Evolutionary conservation across 306 rosid species (phyloP).

Genomic region (Vigna mungo): DNA sequence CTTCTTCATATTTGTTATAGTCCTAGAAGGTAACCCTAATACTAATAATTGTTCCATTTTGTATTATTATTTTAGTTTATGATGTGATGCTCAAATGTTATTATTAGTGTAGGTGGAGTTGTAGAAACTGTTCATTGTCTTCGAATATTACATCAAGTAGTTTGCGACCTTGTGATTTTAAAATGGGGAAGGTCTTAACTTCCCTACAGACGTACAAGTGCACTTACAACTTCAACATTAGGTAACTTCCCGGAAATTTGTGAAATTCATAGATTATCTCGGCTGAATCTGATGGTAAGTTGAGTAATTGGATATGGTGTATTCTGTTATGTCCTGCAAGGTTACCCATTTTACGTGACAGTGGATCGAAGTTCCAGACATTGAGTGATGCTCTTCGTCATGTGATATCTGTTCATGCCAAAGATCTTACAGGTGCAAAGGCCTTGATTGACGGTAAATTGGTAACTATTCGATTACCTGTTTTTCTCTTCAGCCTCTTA

Average conservation of each 20-base stretch:
- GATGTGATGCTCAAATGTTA: constrained; percentile 35
- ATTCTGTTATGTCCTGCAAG: constrained; percentile 56
- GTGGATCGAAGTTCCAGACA: constrained; percentile 62
- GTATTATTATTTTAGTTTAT: neutral
- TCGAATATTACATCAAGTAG: constrained; percentile 80
- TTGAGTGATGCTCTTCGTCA: constrained; percentile 66
- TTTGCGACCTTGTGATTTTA: constrained; percentile 92
- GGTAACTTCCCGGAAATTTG: constrained; percentile 57
- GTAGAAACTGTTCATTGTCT: constrained; percentile 74
- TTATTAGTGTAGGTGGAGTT: constrained; percentile 75
- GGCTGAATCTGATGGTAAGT: constrained; percentile 15
- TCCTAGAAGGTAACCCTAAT: constrained; percentile 73
- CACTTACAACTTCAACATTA: constrained; percentile 72
- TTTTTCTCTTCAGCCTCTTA: neutral
- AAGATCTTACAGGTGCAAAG: constrained; percentile 66
- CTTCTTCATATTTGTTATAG: constrained; percentile 85
- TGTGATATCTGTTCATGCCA: constrained; percentile 76
- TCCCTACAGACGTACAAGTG: constrained; percentile 83
- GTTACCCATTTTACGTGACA: constrained; percentile 67
- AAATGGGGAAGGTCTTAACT: constrained; percentile 80
- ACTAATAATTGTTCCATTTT: neutral
- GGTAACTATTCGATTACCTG: constrained; percentile 53
- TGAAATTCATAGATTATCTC: constrained; percentile 1
- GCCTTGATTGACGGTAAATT: constrained; percentile 82
- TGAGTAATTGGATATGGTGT: constrained; percentile 30